Percentiles rank a stretch among this genome's conserved stretches.
These are phyloP conservation scores for Phycomyces nitens DNA, from an alignment of 192 early-diverging fungal species.

Conservation along the genomic window DNA sequence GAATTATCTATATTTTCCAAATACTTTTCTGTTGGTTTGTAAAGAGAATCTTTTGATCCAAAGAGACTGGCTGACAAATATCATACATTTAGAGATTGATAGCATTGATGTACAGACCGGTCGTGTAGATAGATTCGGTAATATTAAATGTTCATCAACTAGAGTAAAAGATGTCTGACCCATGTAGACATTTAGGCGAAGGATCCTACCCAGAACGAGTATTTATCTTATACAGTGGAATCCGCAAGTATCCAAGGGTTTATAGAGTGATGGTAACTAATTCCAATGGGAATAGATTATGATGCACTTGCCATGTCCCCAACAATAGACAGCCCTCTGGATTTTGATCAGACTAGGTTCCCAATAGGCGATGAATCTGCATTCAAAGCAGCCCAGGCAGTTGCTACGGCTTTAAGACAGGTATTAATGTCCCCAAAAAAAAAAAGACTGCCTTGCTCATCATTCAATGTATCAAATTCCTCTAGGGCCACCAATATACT, in stretches of 20 bases:
- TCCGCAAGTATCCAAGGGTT: conserved; percentile 39
- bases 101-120: conserved; percentile 70
- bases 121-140: conserved; percentile 74
- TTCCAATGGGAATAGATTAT: conserved; percentile 52
- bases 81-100: conserved; percentile 56
- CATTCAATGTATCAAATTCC: background rate
- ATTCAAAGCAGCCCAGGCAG: conserved; percentile 32
- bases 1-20: conserved; percentile 75
- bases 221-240: conserved; percentile 42
- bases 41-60: background rate
- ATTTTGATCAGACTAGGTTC: conserved; percentile 76
- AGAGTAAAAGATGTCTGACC: background rate
- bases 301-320: conserved; percentile 74
- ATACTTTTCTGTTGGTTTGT: conserved; percentile 54
- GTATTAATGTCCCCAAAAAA: conserved; percentile 23
- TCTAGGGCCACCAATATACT: conserved; percentile 67
- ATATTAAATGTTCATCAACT: background rate
- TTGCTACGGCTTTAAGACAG: conserved; percentile 44
- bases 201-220: conserved; percentile 51
- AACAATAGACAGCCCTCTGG: conserved; percentile 40
- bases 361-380: conserved; percentile 31
- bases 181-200: conserved; percentile 36
- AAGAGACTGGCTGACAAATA: background rate
- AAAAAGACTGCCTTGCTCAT: background rate
- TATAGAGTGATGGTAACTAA: background rate